A percentile compares a stretch with the other conserved stretches of the same genome.
These are phyloP conservation scores for Botryotinia narcissicola DNA, from an alignment of 2,329 filamentous ascomycete genomes.

Conservation along the genomic window DNA sequence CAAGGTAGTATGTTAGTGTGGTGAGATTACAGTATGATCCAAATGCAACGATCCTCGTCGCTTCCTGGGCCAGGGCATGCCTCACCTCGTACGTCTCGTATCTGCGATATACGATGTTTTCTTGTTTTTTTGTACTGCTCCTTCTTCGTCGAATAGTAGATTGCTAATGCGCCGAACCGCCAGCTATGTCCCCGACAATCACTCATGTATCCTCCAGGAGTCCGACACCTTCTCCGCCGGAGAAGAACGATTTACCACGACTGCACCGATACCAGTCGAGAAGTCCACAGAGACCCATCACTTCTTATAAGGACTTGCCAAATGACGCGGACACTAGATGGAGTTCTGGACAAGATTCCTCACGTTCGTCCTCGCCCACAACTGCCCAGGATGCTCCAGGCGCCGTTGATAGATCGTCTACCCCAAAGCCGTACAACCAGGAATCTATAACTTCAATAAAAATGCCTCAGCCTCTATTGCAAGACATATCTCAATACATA, in stretches of 20 bases:
- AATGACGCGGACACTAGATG: constrained; percentile 47
- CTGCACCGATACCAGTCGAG: constrained; percentile 53
- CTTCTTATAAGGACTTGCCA: constrained; percentile 45
- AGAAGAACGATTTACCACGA: constrained; percentile 48
- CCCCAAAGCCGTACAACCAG: constrained; percentile 22
- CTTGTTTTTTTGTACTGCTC: background rate
- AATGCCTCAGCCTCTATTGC: constrained; percentile 51
- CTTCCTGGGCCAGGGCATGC: constrained; percentile 39
- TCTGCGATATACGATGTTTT: constrained; percentile 8
- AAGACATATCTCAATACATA: constrained; percentile 64
- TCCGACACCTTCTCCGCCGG: constrained; percentile 54
- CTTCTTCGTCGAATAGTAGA: background rate
- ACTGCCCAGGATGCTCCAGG: constrained; percentile 31
- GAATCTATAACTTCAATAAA: constrained; percentile 30
- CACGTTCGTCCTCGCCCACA: constrained; percentile 28
- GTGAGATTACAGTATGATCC: constrained; percentile 39
- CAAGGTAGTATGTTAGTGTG: constrained; percentile 11
- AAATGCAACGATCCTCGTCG: constrained; percentile 40
- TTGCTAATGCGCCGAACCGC: constrained; percentile 22
- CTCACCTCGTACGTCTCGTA: constrained; percentile 38
- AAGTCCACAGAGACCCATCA: constrained; percentile 52
- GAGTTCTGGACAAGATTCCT: constrained; percentile 35
- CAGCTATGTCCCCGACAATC: constrained; percentile 52
- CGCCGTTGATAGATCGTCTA: constrained; percentile 33
- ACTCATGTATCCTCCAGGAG: constrained; percentile 52